Evolutionary conservation across 1,284 basidiomycete species (phyloP).

Genomic region (Sanghuangporus sanghuang): DNA sequence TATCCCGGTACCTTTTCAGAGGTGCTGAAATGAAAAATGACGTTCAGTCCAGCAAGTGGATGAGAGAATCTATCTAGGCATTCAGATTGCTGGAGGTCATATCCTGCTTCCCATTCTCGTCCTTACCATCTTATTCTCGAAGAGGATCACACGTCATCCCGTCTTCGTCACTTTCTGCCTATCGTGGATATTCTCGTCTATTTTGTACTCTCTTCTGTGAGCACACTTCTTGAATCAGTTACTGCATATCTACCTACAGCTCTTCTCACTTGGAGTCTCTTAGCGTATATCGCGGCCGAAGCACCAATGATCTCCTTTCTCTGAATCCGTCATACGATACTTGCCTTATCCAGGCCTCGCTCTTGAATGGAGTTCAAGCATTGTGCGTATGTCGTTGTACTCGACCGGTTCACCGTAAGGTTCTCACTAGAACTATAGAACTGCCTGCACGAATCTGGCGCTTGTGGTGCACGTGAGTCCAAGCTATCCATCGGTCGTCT

Average conservation of each 20-base stretch:
- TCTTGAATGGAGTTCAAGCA: conserved; percentile 16
- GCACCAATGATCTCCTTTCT: conserved; percentile 7
- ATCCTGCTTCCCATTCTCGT: conserved; percentile 18
- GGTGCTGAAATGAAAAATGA: background rate
- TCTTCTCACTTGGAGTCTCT: background rate
- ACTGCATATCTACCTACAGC: background rate
- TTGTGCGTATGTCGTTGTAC: conserved; percentile 2
- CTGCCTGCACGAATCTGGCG: conserved; percentile 9
- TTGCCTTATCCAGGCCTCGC: conserved; percentile 17
- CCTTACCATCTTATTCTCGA: conserved; percentile 16
- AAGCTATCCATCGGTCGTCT: background rate
- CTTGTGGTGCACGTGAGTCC: conserved; percentile 15
- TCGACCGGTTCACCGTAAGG: background rate
- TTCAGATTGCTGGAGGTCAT: conserved; percentile 19
- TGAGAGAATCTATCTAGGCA: conserved; percentile 13
- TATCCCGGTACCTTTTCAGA: background rate
- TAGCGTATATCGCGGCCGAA: conserved; percentile 18
- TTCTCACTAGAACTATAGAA: background rate
- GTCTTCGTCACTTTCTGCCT: conserved; percentile 18
- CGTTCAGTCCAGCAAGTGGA: conserved; percentile 14
- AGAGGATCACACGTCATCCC: conserved; percentile 13
- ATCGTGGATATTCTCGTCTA: conserved; percentile 18
- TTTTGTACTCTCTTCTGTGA: conserved; percentile 17
- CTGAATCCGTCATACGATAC: conserved; percentile 9
- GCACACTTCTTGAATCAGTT: background rate